A percentile compares a stretch with the other conserved stretches of the same genome.
These are phyloP conservation scores for Kandelia obovata DNA, from an alignment of 345 rosid genomes.

Conservation along the genomic window DNA sequence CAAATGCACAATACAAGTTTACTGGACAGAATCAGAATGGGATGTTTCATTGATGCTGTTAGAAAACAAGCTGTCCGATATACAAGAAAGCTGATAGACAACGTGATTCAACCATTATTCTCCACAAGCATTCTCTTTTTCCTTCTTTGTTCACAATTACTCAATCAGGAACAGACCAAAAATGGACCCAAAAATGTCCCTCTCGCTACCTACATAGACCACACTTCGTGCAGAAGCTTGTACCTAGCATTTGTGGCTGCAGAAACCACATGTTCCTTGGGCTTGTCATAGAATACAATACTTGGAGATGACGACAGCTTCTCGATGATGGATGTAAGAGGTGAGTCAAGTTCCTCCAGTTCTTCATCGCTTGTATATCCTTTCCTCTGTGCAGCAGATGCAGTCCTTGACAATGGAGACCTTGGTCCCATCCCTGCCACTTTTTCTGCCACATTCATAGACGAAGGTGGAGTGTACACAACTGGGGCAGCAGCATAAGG, in stretches of 20 bases:
- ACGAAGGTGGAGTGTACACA: constrained; percentile 57
- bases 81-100: constrained; percentile 12
- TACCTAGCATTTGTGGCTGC: constrained; percentile 52
- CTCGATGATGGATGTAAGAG: constrained; percentile 57
- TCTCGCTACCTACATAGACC: constrained; percentile 42
- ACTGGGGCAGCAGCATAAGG: constrained; percentile 68
- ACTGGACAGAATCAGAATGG: too few relatives aligned
- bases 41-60: neutral
- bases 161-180: neutral
- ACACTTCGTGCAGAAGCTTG: constrained; percentile 76
- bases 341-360: constrained; percentile 76
- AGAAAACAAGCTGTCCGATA: neutral
- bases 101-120: too few relatives aligned
- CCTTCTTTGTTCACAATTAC: constrained; percentile 5
- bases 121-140: neutral
- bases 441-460: constrained; percentile 54
- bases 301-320: constrained; percentile 38
- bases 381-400: constrained; percentile 66
- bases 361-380: constrained; percentile 94
- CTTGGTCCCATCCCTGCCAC: constrained; percentile 51
- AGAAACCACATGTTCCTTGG: constrained; percentile 15
- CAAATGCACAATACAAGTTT: too few relatives aligned
- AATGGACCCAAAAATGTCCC: neutral
- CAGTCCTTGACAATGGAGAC: constrained; percentile 47
- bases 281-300: constrained; percentile 23